Percentiles rank a stretch among this genome's conserved stretches.
These are phyloP conservation scores for Rhodotorula sp. DNA, from an alignment of 1,284 basidiomycete genomes.

Conservation along the genomic window DNA sequence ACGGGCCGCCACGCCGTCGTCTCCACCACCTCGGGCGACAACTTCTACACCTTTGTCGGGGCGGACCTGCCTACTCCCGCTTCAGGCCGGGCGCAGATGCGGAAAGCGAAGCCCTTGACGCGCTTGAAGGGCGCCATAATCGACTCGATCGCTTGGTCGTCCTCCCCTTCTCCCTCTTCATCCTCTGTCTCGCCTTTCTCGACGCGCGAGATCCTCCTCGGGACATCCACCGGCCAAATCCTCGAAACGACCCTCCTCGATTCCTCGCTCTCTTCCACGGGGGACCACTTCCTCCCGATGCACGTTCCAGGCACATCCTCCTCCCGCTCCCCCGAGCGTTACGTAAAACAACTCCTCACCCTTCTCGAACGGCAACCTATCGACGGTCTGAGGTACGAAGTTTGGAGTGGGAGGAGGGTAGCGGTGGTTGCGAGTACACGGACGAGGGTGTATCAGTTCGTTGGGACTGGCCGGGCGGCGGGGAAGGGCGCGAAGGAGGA, in stretches of 20 bases:
- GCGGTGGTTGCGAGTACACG: slow-evolving; percentile 81
- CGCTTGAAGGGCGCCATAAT: slow-evolving; percentile 77
- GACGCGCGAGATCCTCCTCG: slow-evolving; percentile 84
- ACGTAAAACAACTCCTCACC: slow-evolving; percentile 73
- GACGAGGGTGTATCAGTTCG: slow-evolving; percentile 87
- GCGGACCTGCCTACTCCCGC: slow-evolving; percentile 51
- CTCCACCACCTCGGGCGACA: slow-evolving; percentile 82
- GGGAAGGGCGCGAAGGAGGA: slow-evolving; percentile 56
- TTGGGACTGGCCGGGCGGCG: slow-evolving; percentile 54
- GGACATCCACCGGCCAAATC: slow-evolving; percentile 75
- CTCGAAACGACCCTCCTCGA: slow-evolving; percentile 77
- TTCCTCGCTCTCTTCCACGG: slow-evolving; percentile 62
- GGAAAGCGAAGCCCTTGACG: slow-evolving; percentile 73
- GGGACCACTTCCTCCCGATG: slow-evolving; percentile 41
- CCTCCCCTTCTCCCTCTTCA: slow-evolving; percentile 55
- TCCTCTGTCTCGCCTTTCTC: slow-evolving; percentile 60
- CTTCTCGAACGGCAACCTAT: slow-evolving; percentile 74
- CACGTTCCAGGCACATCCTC: slow-evolving; percentile 46
- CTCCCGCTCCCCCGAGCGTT: slow-evolving; percentile 52
- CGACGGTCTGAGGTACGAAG: slow-evolving; percentile 76
- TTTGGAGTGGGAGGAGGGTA: slow-evolving; percentile 52
- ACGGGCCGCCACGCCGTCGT: slow-evolving; percentile 85
- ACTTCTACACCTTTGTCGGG: slow-evolving; percentile 81
- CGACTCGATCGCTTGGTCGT: slow-evolving; percentile 91
- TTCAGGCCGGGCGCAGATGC: slow-evolving; percentile 42